phyloP scores from a whole-genome alignment of 2,329 filamentous ascomycete species.

The Clonostachys solani region DNA sequence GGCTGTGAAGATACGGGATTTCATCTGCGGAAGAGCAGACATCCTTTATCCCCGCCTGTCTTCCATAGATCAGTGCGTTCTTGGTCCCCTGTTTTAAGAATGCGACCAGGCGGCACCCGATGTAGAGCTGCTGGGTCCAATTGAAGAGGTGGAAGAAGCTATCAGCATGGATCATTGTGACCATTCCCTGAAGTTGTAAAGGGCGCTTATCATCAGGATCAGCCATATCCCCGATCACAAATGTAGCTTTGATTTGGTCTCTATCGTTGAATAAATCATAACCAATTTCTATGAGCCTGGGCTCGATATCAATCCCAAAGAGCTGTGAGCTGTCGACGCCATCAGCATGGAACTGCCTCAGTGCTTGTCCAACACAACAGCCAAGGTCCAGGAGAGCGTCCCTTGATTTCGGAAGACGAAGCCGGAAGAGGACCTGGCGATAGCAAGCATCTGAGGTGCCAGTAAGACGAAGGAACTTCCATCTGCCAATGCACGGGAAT shows the following conservation, averaged over 20 bases:
- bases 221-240: constrained; percentile 47
- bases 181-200: constrained; percentile 26
- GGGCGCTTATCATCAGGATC: constrained; percentile 30
- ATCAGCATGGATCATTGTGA: constrained; percentile 42
- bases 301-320: constrained; percentile 43
- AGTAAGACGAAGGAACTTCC: constrained; percentile 41
- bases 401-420: constrained; percentile 28
- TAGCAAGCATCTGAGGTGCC: constrained; percentile 35
- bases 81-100: constrained; percentile 37
- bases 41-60: constrained; percentile 38
- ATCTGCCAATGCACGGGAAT: constrained; percentile 41
- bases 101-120: constrained; percentile 36
- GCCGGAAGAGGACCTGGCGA: constrained; percentile 33
- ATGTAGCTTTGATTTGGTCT: constrained; percentile 35
- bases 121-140: constrained; percentile 39
- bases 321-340: constrained; percentile 42
- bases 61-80: constrained; percentile 44
- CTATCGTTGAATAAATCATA: constrained; percentile 62
- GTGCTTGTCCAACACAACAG: constrained; percentile 44
- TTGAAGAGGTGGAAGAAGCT: constrained; percentile 47
- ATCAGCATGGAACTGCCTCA: constrained; percentile 44
- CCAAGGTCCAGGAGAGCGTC: constrained; percentile 43
- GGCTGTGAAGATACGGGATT: constrained; percentile 41
- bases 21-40: constrained; percentile 8
- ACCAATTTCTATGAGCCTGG: constrained; percentile 50